Evolutionary conservation across 1,284 basidiomycete species (phyloP).

Genomic region (Pseudozyma flocculosa): DNA sequence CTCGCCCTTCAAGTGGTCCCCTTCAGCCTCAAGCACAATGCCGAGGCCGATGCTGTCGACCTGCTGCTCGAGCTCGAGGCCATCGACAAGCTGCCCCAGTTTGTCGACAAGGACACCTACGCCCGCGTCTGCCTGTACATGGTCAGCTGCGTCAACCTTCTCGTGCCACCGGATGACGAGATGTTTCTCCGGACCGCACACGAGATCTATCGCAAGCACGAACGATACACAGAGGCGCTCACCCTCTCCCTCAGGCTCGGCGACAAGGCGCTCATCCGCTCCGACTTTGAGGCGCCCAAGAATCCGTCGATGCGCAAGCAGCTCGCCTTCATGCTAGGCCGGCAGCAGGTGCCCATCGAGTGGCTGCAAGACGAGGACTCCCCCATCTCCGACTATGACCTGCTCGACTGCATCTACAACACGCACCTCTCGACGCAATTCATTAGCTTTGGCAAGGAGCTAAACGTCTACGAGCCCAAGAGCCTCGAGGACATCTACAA

Average conservation of each 20-base stretch:
- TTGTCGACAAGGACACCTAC: conserved; percentile 73
- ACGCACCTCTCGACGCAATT: conserved; percentile 73
- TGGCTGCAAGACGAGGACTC: conserved; percentile 73
- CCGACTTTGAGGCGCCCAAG: conserved; percentile 54
- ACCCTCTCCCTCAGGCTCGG: conserved; percentile 82
- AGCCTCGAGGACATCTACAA: conserved; percentile 97
- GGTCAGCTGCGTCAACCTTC: conserved; percentile 85
- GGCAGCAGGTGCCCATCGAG: conserved; percentile 85
- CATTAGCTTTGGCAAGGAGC: conserved; percentile 88
- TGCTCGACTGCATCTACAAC: conserved; percentile 70
- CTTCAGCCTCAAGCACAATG: conserved; percentile 91
- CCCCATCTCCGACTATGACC: conserved; percentile 62
- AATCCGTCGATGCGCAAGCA: conserved; percentile 79
- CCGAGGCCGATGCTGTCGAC: conserved; percentile 97
- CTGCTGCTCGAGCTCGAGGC: conserved; percentile 91
- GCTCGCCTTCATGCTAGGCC: conserved; percentile 87
- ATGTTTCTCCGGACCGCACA: conserved; percentile 88
- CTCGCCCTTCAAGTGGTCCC: conserved; percentile 84
- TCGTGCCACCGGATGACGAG: conserved; percentile 90
- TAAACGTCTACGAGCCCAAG: conserved; percentile 86
- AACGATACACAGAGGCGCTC: conserved; percentile 88
- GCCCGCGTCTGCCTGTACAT: conserved; percentile 95
- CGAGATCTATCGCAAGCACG: conserved; percentile 82
- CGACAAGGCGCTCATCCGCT: conserved; percentile 72
- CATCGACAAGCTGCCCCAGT: conserved; percentile 65